Conservation (phyloP, 441 rosid genomes). For the Biscutella laevigata region DNA sequence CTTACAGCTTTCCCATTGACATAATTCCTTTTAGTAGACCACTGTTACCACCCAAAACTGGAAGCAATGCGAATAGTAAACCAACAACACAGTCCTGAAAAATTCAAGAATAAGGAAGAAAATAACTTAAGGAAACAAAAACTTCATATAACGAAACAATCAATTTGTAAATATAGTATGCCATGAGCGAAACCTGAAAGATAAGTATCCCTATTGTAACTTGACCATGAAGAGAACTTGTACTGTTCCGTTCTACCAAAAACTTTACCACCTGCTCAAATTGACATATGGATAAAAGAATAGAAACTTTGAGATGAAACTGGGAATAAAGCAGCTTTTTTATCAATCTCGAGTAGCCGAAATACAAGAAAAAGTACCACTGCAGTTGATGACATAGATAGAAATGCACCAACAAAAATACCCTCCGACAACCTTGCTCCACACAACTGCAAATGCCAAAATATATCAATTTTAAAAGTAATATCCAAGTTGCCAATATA, state of each 20-base stretch:
- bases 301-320: slow-evolving; percentile 10
- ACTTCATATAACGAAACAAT: slow-evolving; percentile 13
- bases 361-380: slow-evolving; percentile 44
- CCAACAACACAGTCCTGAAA: slow-evolving; percentile 94
- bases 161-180: not conserved
- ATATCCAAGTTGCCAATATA: not conserved
- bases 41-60: slow-evolving; percentile 90
- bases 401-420: slow-evolving; percentile 81
- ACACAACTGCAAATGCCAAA: slow-evolving; percentile 54
- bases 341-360: not conserved
- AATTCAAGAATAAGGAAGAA: slow-evolving; percentile 18
- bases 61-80: slow-evolving; percentile 85
- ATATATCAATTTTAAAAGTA: slow-evolving; percentile 7
- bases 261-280: slow-evolving; percentile 80
- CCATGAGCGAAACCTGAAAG: slow-evolving; percentile 58
- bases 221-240: slow-evolving; percentile 83
- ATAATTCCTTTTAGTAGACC: slow-evolving; percentile 74
- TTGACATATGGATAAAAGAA: slow-evolving; percentile 13
- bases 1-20: slow-evolving; percentile 94
- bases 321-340: not conserved
- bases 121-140: slow-evolving; percentile 15
- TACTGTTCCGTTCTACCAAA: slow-evolving; percentile 67
- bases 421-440: slow-evolving; percentile 97
- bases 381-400: slow-evolving; percentile 97
- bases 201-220: slow-evolving; percentile 93